Conservation (phyloP, 768 basidiomycete species). For the Leccinum longicurvipes region DNA sequence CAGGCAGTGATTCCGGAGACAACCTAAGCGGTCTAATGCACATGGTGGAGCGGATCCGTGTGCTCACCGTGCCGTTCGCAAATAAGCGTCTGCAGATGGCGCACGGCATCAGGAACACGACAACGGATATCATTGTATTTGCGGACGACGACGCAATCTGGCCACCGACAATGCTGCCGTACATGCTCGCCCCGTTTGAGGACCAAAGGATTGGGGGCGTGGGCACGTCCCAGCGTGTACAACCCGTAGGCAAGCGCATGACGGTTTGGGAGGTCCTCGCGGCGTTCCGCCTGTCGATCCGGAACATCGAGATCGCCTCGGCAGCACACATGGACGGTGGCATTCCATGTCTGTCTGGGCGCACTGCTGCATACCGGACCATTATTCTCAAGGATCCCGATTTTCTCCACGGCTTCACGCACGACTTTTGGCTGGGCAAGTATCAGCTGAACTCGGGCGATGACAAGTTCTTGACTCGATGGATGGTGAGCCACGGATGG, state of each 20-base stretch:
- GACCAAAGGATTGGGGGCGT: constrained; percentile 93
- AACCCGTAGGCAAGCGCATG: constrained; percentile 72
- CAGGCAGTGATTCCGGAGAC: too few species aligned
- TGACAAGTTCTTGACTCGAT: constrained; percentile 91
- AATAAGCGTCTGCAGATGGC: too few species aligned
- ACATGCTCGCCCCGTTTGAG: constrained; percentile 88
- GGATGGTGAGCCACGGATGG: constrained; percentile 97
- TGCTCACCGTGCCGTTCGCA: too few species aligned
- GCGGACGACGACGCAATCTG: constrained; percentile 96
- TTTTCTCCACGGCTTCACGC: constrained; percentile 89
- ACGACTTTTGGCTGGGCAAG: constrained; percentile 91
- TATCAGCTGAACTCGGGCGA: constrained; percentile 94
- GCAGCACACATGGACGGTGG: constrained; percentile 94
- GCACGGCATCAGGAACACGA: too few species aligned
- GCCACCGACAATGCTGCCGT: constrained; percentile 88
- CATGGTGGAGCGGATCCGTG: too few species aligned
- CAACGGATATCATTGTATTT: constrained; percentile 92
- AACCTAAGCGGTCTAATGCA: too few species aligned
- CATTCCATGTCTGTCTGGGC: constrained; percentile 85
- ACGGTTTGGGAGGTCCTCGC: constrained; percentile 96
- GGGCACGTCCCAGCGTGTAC: constrained; percentile 86
- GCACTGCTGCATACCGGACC: constrained; percentile 91
- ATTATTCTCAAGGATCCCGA: constrained; percentile 94
- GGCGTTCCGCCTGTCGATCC: constrained; percentile 87
- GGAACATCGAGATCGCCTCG: constrained; percentile 88